Evolutionary conservation across 306 rosid genomes (phyloP).

Genomic region (Rosa multiflora): DNA sequence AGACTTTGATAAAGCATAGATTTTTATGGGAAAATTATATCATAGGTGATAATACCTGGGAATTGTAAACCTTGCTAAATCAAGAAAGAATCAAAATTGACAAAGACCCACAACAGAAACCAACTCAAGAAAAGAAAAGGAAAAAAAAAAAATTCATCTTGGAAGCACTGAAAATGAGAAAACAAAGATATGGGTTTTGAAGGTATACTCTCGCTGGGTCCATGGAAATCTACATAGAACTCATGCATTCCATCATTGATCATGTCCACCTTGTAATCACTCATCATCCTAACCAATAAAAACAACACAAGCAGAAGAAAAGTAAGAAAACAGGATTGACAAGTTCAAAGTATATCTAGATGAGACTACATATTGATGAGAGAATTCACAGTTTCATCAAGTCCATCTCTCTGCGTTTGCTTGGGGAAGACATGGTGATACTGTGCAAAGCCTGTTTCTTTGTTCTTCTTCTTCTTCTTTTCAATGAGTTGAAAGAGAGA

Average conservation of each 20-base stretch:
- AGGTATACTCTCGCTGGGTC: slow-evolving; percentile 72
- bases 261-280: slow-evolving; percentile 88
- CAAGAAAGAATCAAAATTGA: slow-evolving; percentile 6
- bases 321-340: neutral
- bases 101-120: slow-evolving; percentile 12
- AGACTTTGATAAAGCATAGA: neutral
- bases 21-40: slow-evolving; percentile 8
- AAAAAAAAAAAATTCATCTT: neutral
- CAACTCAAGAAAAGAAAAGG: neutral
- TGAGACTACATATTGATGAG: neutral
- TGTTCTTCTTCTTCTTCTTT: neutral
- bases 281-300: slow-evolving; percentile 72
- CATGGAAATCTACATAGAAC: slow-evolving; percentile 80
- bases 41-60: slow-evolving; percentile 29
- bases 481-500: slow-evolving; percentile 20
- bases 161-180: slow-evolving; percentile 1
- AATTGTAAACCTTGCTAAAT: slow-evolving; percentile 36
- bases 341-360: neutral
- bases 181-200: slow-evolving; percentile 29
- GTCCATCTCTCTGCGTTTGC: slow-evolving; percentile 94
- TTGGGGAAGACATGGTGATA: slow-evolving; percentile 76
- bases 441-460: neutral
- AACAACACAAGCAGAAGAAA: slow-evolving; percentile 19
- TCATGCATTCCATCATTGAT: slow-evolving; percentile 81
- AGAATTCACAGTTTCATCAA: slow-evolving; percentile 80